Evolutionary conservation across 805 yeast species (phyloP), one percentile per base, ranked within the genome.

Genomic region (Hermanozyma aechmeae): DNA sequence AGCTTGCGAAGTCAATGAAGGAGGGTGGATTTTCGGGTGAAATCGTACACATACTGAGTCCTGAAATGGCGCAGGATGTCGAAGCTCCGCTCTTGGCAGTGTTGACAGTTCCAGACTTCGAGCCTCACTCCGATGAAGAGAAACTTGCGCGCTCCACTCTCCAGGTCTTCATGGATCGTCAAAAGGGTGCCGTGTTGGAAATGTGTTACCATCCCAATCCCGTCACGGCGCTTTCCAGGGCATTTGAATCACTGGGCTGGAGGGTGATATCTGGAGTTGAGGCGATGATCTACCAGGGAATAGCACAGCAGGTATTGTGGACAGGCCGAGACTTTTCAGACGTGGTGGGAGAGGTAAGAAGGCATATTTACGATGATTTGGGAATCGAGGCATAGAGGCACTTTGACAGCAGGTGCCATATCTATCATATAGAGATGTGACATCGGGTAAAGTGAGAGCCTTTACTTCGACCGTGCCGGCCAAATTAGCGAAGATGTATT

Each of bases 201-300:
- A 54, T 54, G 60, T 54, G 60, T 33, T 54, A 54, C 42, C 49
- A 54, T 26, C 60, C 60, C 3, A 40, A 34, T 13, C 44, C 46
- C n/a, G 24, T 26, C 6, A 54, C 58, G 5, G 28, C 43, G 15
- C 37, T 53, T n/a, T 50, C 39, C 29, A 33, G 26, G 20, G 50
- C 45, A 16, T 54, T 52, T 27, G 40, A 43, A 27, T 27, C 23
- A 3, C 34, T 34, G 6, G 42, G 42, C 4, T 54, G 58, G 58
- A 31, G 34, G n/a, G 58, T 53, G 6, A 51, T 54, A 7, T 37
- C 43, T 17, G 60, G 58, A 3, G 42, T 46, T 12, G 46, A 48
- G 29, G 56, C 56, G 13, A 51, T 52, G 54, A 45, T 52, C 12
- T 48, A 49, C 37, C 57, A 53, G 29, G 58, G 54, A 9, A 23